A percentile compares a stretch with the other conserved stretches of the same genome.
Conservation (phyloP, 1,284 basidiomycete genomes). For the Apiotrichum brassicae region DNA sequence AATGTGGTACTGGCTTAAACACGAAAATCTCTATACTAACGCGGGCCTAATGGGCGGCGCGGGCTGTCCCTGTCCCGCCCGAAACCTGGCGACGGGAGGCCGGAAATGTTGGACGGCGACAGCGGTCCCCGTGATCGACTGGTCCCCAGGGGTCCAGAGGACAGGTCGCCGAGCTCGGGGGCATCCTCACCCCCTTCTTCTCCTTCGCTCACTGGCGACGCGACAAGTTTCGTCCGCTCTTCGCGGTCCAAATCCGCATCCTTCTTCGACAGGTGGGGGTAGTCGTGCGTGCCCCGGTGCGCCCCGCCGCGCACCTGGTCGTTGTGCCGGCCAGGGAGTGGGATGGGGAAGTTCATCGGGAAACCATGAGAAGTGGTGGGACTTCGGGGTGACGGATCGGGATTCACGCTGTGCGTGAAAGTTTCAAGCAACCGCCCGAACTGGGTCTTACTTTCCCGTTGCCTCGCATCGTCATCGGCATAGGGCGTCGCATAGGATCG, state of each 20-base stretch:
- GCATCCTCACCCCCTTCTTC: neutral
- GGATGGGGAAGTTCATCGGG: neutral
- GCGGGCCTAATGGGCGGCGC: neutral
- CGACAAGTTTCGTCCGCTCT: conserved; percentile 30
- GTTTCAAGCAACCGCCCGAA: conserved; percentile 9
- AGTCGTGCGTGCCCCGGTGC: conserved; percentile 28
- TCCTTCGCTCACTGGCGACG: neutral
- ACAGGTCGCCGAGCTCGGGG: neutral
- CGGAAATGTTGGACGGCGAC: neutral
- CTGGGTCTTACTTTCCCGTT: neutral
- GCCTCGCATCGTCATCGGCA: neutral
- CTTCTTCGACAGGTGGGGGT: conserved; percentile 27
- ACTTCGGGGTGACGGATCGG: neutral
- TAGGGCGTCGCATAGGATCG: neutral
- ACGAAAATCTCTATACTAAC: too few species aligned
- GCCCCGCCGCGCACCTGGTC: conserved; percentile 20
- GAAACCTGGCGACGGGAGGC: neutral
- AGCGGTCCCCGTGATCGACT: too few species aligned
- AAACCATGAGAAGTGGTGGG: neutral
- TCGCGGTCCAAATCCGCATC: conserved; percentile 26
- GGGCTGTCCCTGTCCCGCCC: neutral
- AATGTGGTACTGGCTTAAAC: too few species aligned
- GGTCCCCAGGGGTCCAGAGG: too few species aligned
- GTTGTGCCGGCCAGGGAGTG: neutral
- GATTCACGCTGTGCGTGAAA: neutral